A percentile compares a stretch with the other conserved stretches of the same genome.
phyloP scores from a whole-genome alignment of 2,329 filamentous ascomycete genomes.

The Colletotrichum gloeosporioides region DNA sequence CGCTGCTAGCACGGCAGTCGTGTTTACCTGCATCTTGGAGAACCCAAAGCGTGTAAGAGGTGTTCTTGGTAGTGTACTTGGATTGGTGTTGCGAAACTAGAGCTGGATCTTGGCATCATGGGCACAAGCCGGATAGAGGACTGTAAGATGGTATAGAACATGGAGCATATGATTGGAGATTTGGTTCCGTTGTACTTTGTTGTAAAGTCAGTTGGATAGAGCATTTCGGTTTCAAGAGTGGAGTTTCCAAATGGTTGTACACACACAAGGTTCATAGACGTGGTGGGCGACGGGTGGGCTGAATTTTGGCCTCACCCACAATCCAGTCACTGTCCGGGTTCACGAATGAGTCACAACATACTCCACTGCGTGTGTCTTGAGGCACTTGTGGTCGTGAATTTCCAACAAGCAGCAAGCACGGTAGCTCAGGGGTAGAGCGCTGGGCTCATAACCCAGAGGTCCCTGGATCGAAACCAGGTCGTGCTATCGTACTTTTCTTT shows the following conservation, averaged over 20 bases:
- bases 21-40: conserved; percentile 72
- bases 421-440: neutral
- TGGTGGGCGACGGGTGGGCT: neutral
- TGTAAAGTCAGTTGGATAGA: neutral
- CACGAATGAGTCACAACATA: neutral
- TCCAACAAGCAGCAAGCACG: neutral
- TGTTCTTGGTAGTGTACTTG: conserved; percentile 68
- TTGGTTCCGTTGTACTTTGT: neutral
- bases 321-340: neutral
- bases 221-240: neutral
- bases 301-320: neutral
- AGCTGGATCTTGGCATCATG: neutral
- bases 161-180: neutral
- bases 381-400: neutral
- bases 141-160: neutral
- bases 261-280: neutral
- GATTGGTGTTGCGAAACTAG: conserved; percentile 49
- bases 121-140: neutral
- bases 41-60: conserved; percentile 69
- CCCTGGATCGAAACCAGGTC: neutral
- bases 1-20: conserved; percentile 69
- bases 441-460: neutral
- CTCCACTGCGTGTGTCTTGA: neutral
- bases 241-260: neutral
- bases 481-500: neutral